Base-by-base conservation (phyloP, 176 grass and related monocot species). In the Avena eriantha region DNA sequence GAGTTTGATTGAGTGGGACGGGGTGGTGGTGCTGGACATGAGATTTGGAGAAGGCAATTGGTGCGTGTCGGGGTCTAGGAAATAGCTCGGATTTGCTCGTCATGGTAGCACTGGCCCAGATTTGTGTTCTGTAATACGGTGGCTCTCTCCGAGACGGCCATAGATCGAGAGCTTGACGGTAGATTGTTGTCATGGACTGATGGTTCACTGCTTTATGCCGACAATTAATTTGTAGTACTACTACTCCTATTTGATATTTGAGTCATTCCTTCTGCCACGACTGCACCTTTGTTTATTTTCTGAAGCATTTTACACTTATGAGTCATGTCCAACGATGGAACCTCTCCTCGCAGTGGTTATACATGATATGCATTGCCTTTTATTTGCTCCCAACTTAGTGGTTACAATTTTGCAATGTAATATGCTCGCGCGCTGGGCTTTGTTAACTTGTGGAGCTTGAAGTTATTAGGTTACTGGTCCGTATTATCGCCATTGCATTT, bases 301-400 rank as follows among this genome's bases (percentile, higher is more conserved):
- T 11, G 16, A 51, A 35, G 17, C 69, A 87, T 58, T 84, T 75
- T 76, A 10, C 51, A 76, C 35, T 39, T 56, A 35, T 8, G 65
- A 57, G 34, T 73, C 65, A 83, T 87, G 67, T 64, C 68, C 29
- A 51, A 82, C 36, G 15, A 82, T 43, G 70, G 2, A 33, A 12
- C 57, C 54, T 83, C 54, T 83, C 79, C 7, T 68, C 7, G 16
- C 69, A 48, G 77, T 74, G 23, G 73, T 43, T 82, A 33, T 67
- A 66, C 56, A 65, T 73, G 22, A 55, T 80, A 69, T 61, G 53
- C 68, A 80, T 80, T 84, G 36, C 51, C 68, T 80, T 33, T 80
- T 70, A 80, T 91, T 74, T 87, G 65, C 29, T 63, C 10, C 74
- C 19, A 65, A 34, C 9, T 60, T 73, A 47, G 65, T 73, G 15